phyloP scores from a whole-genome alignment of 805 yeast genomes.

The Cyberlindnera amylophila region DNA sequence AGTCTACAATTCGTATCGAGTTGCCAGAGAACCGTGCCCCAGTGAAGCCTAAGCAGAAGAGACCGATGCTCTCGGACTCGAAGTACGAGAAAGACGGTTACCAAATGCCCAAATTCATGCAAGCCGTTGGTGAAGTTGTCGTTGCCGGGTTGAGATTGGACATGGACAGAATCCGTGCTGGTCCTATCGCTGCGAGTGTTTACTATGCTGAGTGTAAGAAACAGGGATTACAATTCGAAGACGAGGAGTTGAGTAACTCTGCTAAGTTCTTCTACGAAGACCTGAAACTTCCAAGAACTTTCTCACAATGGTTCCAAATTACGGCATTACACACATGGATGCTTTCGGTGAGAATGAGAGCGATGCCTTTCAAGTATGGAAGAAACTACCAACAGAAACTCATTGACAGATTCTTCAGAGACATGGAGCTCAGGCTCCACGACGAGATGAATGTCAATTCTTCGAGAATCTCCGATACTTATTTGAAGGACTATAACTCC shows the following conservation, averaged over 20 bases:
- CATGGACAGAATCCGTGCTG: constrained; percentile 90
- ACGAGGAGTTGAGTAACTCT: constrained; percentile 64
- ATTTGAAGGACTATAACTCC: constrained; percentile 84
- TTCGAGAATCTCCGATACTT: constrained; percentile 77
- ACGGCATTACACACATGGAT: constrained; percentile 92
- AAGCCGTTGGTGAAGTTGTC: constrained; percentile 60
- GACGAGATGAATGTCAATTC: constrained; percentile 83
- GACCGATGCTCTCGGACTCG: constrained; percentile 34
- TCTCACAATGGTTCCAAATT: constrained; percentile 95
- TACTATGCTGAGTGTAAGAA: constrained; percentile 84
- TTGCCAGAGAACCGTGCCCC: constrained; percentile 31
- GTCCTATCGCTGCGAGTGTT: constrained; percentile 87
- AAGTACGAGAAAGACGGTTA: constrained; percentile 36
- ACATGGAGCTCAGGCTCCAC: constrained; percentile 80
- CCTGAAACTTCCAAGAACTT: constrained; percentile 75
- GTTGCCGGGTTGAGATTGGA: constrained; percentile 65
- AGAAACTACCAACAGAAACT: constrained; percentile 87
- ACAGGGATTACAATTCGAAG: constrained; percentile 76
- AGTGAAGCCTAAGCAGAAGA: constrained; percentile 30
- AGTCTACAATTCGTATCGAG: constrained; percentile 23
- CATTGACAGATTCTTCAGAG: constrained; percentile 84
- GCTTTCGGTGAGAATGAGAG: constrained; percentile 90
- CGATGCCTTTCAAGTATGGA: constrained; percentile 88
- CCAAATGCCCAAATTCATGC: constrained; percentile 46
- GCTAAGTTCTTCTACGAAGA: constrained; percentile 86